phyloP scores from a whole-genome alignment of 345 rosid genomes.

The Schrenkiella parvula region DNA sequence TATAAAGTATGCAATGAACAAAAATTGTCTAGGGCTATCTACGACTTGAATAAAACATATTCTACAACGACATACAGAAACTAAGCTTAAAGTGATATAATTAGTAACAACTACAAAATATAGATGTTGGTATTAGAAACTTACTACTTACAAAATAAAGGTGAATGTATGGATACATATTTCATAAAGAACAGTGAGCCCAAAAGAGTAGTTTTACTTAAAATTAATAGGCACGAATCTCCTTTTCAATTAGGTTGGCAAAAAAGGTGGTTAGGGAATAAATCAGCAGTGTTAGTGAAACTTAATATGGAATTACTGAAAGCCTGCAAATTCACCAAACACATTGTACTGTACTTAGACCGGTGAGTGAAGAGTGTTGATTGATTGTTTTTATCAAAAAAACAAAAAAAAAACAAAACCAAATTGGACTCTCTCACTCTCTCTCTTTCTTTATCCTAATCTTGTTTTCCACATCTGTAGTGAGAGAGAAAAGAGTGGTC shows the following conservation, averaged over 20 bases:
- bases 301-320: neutral
- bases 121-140: neutral
- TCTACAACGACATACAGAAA: neutral
- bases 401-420: neutral
- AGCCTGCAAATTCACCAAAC: constrained; percentile 5
- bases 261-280: neutral
- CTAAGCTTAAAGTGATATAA: neutral
- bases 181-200: neutral
- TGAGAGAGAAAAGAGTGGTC: constrained; percentile 17
- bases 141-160: neutral
- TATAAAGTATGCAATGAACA: no score
- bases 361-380: constrained; percentile 10
- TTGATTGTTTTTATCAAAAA: neutral
- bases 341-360: constrained; percentile 11
- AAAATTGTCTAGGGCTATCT: no score
- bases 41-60: neutral
- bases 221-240: neutral
- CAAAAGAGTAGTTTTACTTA: neutral
- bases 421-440: neutral
- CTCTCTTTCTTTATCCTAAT: constrained; percentile 11
- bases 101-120: neutral
- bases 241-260: neutral
- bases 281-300: neutral
- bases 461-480: constrained; percentile 2
- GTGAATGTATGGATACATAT: neutral